These are phyloP conservation scores for Picochlorum sp. DNA, from an alignment of 139 green algal genomes.

Conservation along the genomic window DNA sequence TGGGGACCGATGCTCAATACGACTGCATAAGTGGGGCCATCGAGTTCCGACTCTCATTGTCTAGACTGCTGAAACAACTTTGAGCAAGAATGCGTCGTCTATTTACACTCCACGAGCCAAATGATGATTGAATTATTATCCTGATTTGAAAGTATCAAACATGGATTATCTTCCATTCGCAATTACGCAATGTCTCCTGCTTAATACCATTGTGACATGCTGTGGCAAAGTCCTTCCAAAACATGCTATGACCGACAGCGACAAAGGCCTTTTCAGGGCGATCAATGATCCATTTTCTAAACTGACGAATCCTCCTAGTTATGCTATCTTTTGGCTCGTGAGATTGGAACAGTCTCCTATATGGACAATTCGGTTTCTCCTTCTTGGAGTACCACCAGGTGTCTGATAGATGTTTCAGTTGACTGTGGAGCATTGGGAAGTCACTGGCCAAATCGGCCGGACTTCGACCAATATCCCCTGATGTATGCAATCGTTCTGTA, in stretches of 20 bases:
- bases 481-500: conserved; percentile 46
- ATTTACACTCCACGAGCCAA: no score
- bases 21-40: no score
- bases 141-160: conserved; percentile 9
- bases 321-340: conserved; percentile 33
- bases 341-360: conserved; percentile 20
- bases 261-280: conserved; percentile 52
- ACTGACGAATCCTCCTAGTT: conserved; percentile 42
- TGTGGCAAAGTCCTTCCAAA: conserved; percentile 48
- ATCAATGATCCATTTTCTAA: conserved; percentile 44
- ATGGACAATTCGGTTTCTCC: conserved; percentile 39
- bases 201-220: conserved; percentile 12
- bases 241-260: conserved; percentile 55
- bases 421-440: conserved; percentile 32
- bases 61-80: no score
- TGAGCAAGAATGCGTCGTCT: no score
- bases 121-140: no score
- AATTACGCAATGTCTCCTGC: conserved; percentile 43
- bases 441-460: conserved; percentile 26
- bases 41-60: no score
- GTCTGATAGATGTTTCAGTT: conserved; percentile 40
- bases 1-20: no score
- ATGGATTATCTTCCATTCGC: conserved; percentile 38
- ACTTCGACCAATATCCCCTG: conserved; percentile 52
- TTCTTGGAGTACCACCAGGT: conserved; percentile 50